Evolutionary conservation across 108 stramenopile species (phyloP), one percentile per base, ranked within the genome.

Genomic region (Parietichytrium sp.): DNA sequence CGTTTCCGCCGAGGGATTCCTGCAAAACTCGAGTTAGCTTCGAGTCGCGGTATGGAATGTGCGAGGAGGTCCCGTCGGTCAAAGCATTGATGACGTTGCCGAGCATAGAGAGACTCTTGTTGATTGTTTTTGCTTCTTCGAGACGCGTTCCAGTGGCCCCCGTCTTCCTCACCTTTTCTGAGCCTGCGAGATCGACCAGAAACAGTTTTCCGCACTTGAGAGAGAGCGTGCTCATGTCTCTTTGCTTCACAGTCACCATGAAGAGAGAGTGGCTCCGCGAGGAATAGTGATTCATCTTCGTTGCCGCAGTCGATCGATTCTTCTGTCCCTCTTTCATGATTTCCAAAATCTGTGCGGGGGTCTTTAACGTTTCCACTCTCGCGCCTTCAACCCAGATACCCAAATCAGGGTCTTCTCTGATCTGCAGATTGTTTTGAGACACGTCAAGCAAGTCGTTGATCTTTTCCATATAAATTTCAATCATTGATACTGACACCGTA

Each of bases 321-420:
- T 29, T 20, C 61, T 72, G 61, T 10, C 61, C 61, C 26, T 33
- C 33, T 12, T 49, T 12, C 8, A 89, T 48, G 48, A 72, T 15
- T 16, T 52, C 49, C 13, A 89, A 45, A 29, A 85, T 15, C 78
- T 83, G 84, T 10, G 61, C 72, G 3, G 82, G 20, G 10, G 78
- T 72, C n/a, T n/a, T n/a, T 6, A 91, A 88, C 29, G 49, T 55
- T 47, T 49, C 48, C 55, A 88, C 89, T 6, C 83, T 49, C 38
- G 85, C 61, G 8, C 90, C 92, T 29, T 89, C 91, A 15, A 93
- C 90, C 49, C 89, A 92, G 7, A 91, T 82, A 36, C 91, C 91
- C 36, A 83, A 84, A 8, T 38, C 77, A 10, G 83, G 30, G 81
- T 92, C 89, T 54, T 92, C 90, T 30, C 93, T 84, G 33, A 93